Evolutionary conservation across 306 rosid genomes (phyloP), one percentile per base, ranked within the genome.

Genomic region (Ormosia semicastrata): DNA sequence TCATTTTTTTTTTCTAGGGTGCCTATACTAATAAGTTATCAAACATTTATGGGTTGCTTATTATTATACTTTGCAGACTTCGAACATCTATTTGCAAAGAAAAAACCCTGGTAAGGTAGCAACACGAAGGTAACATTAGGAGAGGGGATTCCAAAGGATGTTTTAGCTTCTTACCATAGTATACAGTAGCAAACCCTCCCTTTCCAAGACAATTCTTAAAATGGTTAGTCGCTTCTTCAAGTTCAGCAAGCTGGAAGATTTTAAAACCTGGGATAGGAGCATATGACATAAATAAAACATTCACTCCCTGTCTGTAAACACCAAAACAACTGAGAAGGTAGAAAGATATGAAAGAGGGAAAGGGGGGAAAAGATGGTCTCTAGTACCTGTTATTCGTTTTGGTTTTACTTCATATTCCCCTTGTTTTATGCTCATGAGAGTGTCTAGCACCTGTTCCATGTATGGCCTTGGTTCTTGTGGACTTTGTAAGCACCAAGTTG

Each of bases 141-240:
- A n/a, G n/a, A n/a, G n/a, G n/a, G n/a, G n/a, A n/a, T n/a, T n/a
- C n/a, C n/a, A n/a, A n/a, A 58, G 29, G 10, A 17, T 7, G 49
- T n/a, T 2, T 40, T 13, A 66, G 75, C 32, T 34, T 79, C 81
- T 81, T 81, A 89, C 96, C 96, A 77, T 63, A 83, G 58, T 86
- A 89, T 0, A 91, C 96, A 0, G 75, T 78, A 70, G 92, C 91
- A 65, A 75, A 91, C 11, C 93, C 93, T 68, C 96, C 96, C 75
- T 83, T 77, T 24, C 96, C 93, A 32, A 91, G 85, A 3, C 37
- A 18, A 50, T 46, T 80, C 4, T 52, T 79, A 12, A 88, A 91
- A 29, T 68, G 8, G 34, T 81, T 79, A 0, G 89, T 91, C 33
- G 93, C 96, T 71, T 83, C 80, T 65, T 69, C 17, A 46, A 81